These are phyloP conservation scores for Gnaphalium uliginosum DNA, from an alignment of 129 eudicot genomes.

Conservation along the genomic window DNA sequence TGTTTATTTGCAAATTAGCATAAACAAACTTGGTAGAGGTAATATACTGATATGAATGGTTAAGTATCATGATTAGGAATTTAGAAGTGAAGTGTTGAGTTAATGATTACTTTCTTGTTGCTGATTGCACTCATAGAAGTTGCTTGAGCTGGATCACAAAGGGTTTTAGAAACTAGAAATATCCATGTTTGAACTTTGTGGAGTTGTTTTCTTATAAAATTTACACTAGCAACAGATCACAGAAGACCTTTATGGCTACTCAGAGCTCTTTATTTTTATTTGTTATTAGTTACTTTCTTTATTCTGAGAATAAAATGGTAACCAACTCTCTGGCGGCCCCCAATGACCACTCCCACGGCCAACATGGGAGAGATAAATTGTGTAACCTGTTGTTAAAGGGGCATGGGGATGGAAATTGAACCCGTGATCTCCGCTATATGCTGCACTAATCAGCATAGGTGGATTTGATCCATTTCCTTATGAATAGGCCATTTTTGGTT, in stretches of 20 bases:
- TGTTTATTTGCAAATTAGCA: slow-evolving; percentile 3
- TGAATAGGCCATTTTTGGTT: background rate
- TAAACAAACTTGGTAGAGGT: background rate
- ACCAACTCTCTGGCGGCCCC: too few species aligned
- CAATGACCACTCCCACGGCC: too few species aligned
- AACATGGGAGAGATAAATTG: too few species aligned
- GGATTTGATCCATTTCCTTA: background rate
- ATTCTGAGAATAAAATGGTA: too few species aligned
- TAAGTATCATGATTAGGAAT: background rate
- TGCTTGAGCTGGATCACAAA: background rate
- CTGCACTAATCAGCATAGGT: too few species aligned
- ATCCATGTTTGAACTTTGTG: slow-evolving; percentile 2
- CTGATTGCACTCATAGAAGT: slow-evolving; percentile 5
- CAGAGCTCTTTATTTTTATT: background rate
- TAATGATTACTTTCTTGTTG: background rate
- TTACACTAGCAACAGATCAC: background rate
- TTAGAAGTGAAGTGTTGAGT: background rate
- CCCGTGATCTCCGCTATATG: too few species aligned
- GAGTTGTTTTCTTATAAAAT: background rate
- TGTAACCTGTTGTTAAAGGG: too few species aligned
- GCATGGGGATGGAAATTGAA: too few species aligned
- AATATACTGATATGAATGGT: background rate
- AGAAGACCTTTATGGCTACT: slow-evolving; percentile 1
- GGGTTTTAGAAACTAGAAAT: background rate
- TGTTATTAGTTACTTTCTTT: background rate